These are phyloP conservation scores for Lasiosphaeria hispida DNA, from an alignment of 495 filamentous ascomycete genomes.

Conservation along the genomic window DNA sequence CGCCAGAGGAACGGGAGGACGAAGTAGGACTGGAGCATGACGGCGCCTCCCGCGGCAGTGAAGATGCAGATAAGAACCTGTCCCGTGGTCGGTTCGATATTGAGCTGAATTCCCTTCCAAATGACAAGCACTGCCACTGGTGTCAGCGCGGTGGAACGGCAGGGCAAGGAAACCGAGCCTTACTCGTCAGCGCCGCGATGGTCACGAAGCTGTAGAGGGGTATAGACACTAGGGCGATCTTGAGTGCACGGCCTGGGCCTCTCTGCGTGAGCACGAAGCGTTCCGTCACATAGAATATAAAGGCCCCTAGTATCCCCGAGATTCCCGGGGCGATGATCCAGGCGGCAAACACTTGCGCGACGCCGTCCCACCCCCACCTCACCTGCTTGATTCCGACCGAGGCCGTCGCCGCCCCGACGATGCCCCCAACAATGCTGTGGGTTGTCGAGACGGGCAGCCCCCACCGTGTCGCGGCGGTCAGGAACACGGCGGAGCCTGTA, in stretches of 20 bases:
- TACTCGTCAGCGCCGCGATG: background rate
- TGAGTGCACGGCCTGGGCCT: background rate
- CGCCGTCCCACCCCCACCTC: background rate
- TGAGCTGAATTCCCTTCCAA: background rate
- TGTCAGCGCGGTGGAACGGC: background rate
- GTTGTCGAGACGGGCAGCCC: slow-evolving; percentile 2
- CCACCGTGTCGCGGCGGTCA: background rate
- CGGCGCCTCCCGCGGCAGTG: background rate
- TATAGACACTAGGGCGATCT: background rate
- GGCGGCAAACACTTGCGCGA: slow-evolving; percentile 2
- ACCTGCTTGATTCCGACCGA: slow-evolving; percentile 2
- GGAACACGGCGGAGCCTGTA: background rate
- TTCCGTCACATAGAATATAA: background rate
- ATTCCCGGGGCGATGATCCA: background rate
- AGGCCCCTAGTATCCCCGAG: background rate
- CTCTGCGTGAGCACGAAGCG: background rate
- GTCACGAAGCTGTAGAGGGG: slow-evolving; percentile 2
- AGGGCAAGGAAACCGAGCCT: background rate
- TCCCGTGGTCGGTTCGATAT: background rate
- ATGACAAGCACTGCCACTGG: background rate
- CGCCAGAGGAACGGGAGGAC: slow-evolving; percentile 1
- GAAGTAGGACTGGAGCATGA: background rate
- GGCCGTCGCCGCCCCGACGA: background rate
- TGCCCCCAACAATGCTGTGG: background rate
- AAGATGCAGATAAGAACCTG: background rate